These are phyloP conservation scores for Fusarium sacchari DNA, from an alignment of 2,329 filamentous ascomycete species.

Conservation along the genomic window DNA sequence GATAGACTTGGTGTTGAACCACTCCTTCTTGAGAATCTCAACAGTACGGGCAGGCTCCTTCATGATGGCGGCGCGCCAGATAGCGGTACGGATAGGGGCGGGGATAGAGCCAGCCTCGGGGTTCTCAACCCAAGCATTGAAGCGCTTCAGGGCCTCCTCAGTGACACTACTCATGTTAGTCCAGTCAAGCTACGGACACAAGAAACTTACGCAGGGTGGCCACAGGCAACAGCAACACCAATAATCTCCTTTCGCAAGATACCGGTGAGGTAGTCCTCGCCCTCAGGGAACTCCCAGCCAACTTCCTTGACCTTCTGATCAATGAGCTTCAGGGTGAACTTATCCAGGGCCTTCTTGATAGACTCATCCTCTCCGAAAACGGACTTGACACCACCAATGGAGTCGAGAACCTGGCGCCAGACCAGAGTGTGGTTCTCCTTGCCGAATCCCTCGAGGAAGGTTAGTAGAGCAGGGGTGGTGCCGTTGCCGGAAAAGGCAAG, in stretches of 20 bases:
- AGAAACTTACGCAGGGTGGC: slow-evolving; percentile 74
- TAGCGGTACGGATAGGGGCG: slow-evolving; percentile 80
- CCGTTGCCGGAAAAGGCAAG: slow-evolving; percentile 88
- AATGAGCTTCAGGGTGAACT: slow-evolving; percentile 82
- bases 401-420: slow-evolving; percentile 85
- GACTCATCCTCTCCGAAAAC: slow-evolving; percentile 82
- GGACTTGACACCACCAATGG: slow-evolving; percentile 80
- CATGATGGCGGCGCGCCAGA: slow-evolving; percentile 83
- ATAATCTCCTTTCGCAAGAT: slow-evolving; percentile 87
- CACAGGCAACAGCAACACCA: slow-evolving; percentile 76
- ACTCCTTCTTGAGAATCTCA: slow-evolving; percentile 84
- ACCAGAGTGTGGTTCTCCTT: slow-evolving; percentile 87
- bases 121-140: slow-evolving; percentile 80
- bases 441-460: slow-evolving; percentile 85
- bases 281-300: slow-evolving; percentile 83
- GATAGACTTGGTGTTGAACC: slow-evolving; percentile 81
- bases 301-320: slow-evolving; percentile 78
- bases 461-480: slow-evolving; percentile 81
- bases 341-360: slow-evolving; percentile 77
- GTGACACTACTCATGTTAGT: slow-evolving; percentile 63
- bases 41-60: slow-evolving; percentile 74
- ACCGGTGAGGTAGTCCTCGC: slow-evolving; percentile 83
- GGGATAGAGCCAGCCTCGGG: slow-evolving; percentile 76
- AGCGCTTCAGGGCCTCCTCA: slow-evolving; percentile 79
- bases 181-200: background rate